Conservation (phyloP, 768 basidiomycete genomes). For the Tylopilus sp. region DNA sequence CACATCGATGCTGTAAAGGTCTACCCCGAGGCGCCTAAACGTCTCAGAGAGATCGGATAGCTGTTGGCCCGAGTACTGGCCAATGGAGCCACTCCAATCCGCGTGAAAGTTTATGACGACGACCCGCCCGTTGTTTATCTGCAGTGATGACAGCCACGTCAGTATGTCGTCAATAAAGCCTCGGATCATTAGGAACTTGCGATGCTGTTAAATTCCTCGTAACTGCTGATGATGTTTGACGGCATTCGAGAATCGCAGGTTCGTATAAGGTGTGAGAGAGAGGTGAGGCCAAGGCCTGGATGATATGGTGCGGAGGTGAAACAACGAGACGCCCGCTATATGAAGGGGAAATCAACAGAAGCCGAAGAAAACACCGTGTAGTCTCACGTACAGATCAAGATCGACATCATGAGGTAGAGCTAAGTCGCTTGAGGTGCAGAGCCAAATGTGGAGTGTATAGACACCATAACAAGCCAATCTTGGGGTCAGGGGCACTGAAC, state of each 20-base stretch:
- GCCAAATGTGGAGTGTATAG: neutral
- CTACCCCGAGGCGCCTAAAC: constrained; percentile 34
- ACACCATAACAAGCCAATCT: neutral
- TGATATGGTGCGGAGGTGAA: neutral
- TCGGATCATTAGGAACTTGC: constrained; percentile 9
- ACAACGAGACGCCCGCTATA: neutral
- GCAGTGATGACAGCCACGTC: neutral
- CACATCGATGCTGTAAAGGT: constrained; percentile 74
- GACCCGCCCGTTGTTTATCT: constrained; percentile 27
- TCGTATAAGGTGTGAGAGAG: neutral
- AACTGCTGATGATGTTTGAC: constrained; percentile 15
- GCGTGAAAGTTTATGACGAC: constrained; percentile 23
- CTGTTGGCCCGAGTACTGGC: constrained; percentile 4
- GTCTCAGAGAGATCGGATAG: constrained; percentile 20
- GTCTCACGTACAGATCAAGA: neutral
- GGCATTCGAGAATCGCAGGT: constrained; percentile 7
- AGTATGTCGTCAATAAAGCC: too few relatives aligned
- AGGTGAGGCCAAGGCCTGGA: neutral
- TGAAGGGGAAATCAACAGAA: neutral
- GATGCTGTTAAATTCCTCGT: constrained; percentile 17
- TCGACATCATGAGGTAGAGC: neutral
- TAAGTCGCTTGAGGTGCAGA: neutral
- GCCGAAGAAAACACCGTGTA: neutral
- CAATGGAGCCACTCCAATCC: constrained; percentile 10
- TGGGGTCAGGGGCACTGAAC: neutral